Evolutionary conservation across 139 green algal species (phyloP), one percentile per base, ranked within the genome.

Genomic region (Edaphochlamys debaryana): DNA sequence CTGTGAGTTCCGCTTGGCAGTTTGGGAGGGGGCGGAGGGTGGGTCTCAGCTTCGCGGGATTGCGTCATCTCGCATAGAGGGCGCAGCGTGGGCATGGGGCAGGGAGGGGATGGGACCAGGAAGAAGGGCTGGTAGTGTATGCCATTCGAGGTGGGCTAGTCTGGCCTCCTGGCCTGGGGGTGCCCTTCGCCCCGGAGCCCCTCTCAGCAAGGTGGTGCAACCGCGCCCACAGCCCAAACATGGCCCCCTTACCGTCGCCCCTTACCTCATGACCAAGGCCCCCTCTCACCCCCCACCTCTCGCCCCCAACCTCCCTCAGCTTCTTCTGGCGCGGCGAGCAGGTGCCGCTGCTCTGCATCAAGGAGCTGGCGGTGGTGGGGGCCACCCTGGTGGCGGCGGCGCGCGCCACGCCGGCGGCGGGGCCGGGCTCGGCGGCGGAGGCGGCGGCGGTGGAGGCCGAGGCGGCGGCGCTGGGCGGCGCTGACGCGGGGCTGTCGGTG

Each of bases 331-430:
- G 15, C 19, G 38, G 45, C 48, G 32, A 78, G 48, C 32, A n/a
- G 36, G 70, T 64, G 32, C 45, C 64, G 48, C n/a, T 78, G 45
- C 32, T 78, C 19, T 48, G 45, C 3, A 20, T 78, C 9, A 78
- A 78, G 70, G 70, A 78, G 45, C 70, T 78, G n/a, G 70, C 48
- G 32, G 48, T 64, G 45, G 50, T 45, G 32, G 70, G 70, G 2
- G 70, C 70, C 45, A 78, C 70, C 27, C 48, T 78, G 19, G 45
- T 78, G 5, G 20, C 20, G 48, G 48, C 48, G 6, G 45, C 70
- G 29, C 45, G 70, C 0, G 17, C 32, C 3, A 23, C 34, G 15
- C 70, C 70, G 1, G 45, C n/a, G 19, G 70, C 48, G 2, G 32
- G 32, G 7, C 2, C 20, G 32, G 20, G 1, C 45, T 4, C 23